Evolutionary conservation across 2,329 filamentous ascomycete species (phyloP).

Genomic region (Fusarium keratoplasticum): DNA sequence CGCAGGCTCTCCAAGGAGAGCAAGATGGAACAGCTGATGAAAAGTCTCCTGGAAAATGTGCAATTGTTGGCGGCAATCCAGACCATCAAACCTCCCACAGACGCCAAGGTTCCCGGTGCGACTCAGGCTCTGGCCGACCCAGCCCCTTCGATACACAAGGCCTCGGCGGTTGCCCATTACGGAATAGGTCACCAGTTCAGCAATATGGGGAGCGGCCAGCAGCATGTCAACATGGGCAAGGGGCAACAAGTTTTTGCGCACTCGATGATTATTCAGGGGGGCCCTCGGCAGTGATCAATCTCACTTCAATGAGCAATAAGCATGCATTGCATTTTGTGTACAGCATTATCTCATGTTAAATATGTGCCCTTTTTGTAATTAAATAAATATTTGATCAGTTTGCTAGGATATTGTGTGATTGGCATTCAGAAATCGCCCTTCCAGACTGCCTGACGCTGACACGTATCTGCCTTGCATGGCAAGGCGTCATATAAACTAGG

Average conservation of each 20-base stretch:
- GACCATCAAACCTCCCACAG: not conserved
- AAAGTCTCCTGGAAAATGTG: not conserved
- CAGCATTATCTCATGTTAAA: not conserved
- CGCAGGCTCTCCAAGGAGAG: not conserved
- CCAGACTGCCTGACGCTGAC: not conserved
- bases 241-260: not conserved
- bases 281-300: not conserved
- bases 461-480: not conserved
- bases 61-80: not conserved
- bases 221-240: not conserved
- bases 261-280: not conserved
- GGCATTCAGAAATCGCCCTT: not conserved
- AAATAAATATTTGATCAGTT: not conserved
- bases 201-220: not conserved
- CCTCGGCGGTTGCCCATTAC: not conserved
- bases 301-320: too few relatives aligned
- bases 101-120: not conserved
- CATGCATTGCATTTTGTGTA: not conserved
- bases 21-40: not conserved
- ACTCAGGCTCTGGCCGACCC: not conserved
- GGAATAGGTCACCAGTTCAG: not conserved
- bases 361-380: not conserved
- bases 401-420: too few relatives aligned
- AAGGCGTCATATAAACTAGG: not conserved
- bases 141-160: not conserved